Percentiles rank a stretch among this genome's conserved stretches.
These are phyloP conservation scores for Panaeolus cyanescens DNA, from an alignment of 768 basidiomycete genomes.

Conservation along the genomic window DNA sequence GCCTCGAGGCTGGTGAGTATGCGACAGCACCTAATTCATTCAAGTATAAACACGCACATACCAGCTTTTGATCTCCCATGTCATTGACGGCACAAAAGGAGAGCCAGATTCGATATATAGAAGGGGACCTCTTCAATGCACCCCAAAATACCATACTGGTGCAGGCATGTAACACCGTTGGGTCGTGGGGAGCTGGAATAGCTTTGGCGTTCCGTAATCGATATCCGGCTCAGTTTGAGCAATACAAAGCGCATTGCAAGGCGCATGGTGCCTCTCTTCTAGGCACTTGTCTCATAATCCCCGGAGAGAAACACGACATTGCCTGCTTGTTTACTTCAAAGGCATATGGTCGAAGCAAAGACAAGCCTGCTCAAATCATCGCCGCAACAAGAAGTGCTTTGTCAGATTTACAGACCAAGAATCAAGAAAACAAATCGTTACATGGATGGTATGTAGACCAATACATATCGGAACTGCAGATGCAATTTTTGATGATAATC, in stretches of 20 bases:
- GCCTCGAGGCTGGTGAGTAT: too few relatives aligned
- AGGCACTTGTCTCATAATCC: constrained; percentile 40
- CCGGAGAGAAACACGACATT: constrained; percentile 32
- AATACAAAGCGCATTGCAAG: constrained; percentile 35
- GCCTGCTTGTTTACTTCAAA: constrained; percentile 45
- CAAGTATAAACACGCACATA: too few relatives aligned
- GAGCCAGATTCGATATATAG: constrained; percentile 26
- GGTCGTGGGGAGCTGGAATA: constrained; percentile 42
- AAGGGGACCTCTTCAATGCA: constrained; percentile 38
- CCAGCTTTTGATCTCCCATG: not conserved
- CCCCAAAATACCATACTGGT: constrained; percentile 37
- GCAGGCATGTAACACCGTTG: constrained; percentile 43
- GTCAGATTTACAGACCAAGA: constrained; percentile 34
- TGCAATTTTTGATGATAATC: not conserved
- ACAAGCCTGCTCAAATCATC: constrained; percentile 36
- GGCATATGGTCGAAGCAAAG: constrained; percentile 38
- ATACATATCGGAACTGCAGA: not conserved
- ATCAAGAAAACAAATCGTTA: constrained; percentile 28
- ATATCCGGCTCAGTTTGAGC: constrained; percentile 35
- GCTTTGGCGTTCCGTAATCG: constrained; percentile 33
- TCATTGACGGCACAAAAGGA: not conserved
- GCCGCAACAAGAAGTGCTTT: constrained; percentile 34
- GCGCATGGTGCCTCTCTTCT: constrained; percentile 26
- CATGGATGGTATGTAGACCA: constrained; percentile 38
- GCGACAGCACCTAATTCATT: too few relatives aligned